Percentiles rank a stretch among this genome's conserved stretches.
These are phyloP conservation scores for Iberis pinnata DNA, from an alignment of 345 rosid genomes.

Conservation along the genomic window DNA sequence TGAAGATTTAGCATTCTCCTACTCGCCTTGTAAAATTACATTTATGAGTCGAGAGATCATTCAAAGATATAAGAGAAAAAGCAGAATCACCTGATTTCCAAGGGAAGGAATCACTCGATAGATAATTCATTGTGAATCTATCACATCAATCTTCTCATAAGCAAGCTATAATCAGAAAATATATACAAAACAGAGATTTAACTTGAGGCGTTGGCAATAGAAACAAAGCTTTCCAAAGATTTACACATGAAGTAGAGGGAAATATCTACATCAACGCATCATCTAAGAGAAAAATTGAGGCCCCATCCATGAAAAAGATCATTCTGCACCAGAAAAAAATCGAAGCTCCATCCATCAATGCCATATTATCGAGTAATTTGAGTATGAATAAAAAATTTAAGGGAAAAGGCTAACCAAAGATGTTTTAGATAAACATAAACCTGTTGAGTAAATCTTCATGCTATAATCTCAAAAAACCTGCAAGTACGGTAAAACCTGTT, in stretches of 20 bases:
- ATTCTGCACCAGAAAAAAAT: conserved; percentile 46
- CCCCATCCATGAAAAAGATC: conserved; percentile 99
- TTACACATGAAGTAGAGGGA: too few species aligned
- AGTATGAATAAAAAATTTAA: too few species aligned
- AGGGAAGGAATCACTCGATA: conserved; percentile 91
- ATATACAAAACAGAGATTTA: not conserved
- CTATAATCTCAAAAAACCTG: conserved; percentile 98
- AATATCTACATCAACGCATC: conserved; percentile 89
- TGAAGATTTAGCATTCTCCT: conserved; percentile 62
- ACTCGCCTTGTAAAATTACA: too few species aligned
- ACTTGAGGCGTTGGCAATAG: conserved; percentile 3
- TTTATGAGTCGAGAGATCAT: too few species aligned
- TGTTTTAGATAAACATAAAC: conserved; percentile 32
- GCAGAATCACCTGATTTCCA: conserved; percentile 88
- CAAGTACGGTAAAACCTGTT: conserved; percentile 29
- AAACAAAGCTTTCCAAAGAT: too few species aligned
- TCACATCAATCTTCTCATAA: conserved; percentile 87
- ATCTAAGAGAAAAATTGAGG: conserved; percentile 87
- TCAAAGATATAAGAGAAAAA: too few species aligned
- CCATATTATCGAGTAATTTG: not conserved
- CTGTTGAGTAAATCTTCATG: conserved; percentile 93
- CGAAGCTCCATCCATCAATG: not conserved
- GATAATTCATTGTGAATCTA: conserved; percentile 95
- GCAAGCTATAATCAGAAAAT: conserved; percentile 55
- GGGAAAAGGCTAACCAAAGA: conserved; percentile 7